phyloP scores from a whole-genome alignment of 257 asterid genomes.

The Solanum etuberosum region DNA sequence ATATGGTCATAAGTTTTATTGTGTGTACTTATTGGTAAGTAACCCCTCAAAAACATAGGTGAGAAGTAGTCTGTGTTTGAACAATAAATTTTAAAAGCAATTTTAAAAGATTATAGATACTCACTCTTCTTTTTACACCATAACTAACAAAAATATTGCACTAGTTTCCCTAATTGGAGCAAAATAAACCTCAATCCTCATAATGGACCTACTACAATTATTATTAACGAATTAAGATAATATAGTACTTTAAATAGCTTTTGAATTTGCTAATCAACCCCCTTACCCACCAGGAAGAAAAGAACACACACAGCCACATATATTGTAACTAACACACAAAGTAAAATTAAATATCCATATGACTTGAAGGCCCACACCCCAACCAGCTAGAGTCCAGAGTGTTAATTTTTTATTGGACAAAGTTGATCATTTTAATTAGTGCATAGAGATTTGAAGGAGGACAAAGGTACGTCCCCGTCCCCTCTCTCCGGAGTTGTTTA shows the following conservation, averaged over 20 bases:
- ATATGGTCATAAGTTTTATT: too few species aligned
- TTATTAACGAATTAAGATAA: background rate
- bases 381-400: background rate
- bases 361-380: background rate
- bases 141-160: background rate
- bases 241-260: background rate
- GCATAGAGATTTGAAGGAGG: too few species aligned
- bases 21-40: too few species aligned
- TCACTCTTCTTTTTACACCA: background rate
- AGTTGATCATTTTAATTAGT: background rate
- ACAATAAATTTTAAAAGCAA: too few species aligned
- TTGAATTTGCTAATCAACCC: background rate
- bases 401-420: background rate
- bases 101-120: background rate
- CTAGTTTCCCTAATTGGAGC: background rate
- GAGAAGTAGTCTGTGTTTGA: too few species aligned
- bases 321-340: background rate
- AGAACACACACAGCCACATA: background rate
- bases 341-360: background rate
- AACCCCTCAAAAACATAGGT: too few species aligned
- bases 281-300: too few species aligned
- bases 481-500: too few species aligned
- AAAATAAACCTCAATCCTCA: too few species aligned
- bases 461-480: too few species aligned
- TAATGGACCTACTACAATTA: background rate